Conservation (phyloP, 805 yeast species). For the Candida palmyrensis region DNA sequence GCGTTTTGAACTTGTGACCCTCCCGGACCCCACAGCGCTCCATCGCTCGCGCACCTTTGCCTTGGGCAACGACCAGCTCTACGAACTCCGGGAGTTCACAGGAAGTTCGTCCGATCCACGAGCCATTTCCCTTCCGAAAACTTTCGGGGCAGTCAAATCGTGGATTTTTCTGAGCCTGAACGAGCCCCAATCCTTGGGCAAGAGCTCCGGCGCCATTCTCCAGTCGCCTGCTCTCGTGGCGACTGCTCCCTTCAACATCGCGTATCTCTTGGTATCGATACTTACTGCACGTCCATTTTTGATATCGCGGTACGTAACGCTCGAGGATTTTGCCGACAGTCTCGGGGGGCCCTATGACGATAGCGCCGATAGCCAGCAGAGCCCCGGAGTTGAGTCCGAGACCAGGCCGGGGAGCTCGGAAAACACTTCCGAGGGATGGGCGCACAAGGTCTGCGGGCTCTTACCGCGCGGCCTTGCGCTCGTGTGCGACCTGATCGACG, state of each 20-base stretch:
- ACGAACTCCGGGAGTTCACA: constrained; percentile 35
- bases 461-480: too few species aligned
- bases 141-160: constrained; percentile 37
- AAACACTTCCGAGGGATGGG: too few species aligned
- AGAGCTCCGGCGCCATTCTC: constrained; percentile 28
- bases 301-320: constrained; percentile 24
- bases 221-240: constrained; percentile 38
- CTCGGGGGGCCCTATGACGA: constrained; percentile 20
- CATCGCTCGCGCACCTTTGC: constrained; percentile 8
- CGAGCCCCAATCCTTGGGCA: constrained; percentile 1
- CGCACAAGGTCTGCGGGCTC: too few species aligned
- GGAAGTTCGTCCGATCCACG: constrained; percentile 26
- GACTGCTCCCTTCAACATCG: constrained; percentile 35
- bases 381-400: too few species aligned
- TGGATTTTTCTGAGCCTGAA: constrained; percentile 25
- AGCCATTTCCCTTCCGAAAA: constrained; percentile 17
- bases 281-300: constrained; percentile 23
- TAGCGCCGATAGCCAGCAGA: too few species aligned
- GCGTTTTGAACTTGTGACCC: constrained; percentile 6
- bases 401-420: too few species aligned
- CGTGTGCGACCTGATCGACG: constrained; percentile 29
- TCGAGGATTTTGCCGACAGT: constrained; percentile 42
- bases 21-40: constrained; percentile 8
- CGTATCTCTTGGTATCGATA: constrained; percentile 33
- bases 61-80: constrained; percentile 16